Evolutionary conservation across 2,329 filamentous ascomycete species (phyloP), one percentile per base, ranked within the genome.

Genomic region (Monosporascus sp.): DNA sequence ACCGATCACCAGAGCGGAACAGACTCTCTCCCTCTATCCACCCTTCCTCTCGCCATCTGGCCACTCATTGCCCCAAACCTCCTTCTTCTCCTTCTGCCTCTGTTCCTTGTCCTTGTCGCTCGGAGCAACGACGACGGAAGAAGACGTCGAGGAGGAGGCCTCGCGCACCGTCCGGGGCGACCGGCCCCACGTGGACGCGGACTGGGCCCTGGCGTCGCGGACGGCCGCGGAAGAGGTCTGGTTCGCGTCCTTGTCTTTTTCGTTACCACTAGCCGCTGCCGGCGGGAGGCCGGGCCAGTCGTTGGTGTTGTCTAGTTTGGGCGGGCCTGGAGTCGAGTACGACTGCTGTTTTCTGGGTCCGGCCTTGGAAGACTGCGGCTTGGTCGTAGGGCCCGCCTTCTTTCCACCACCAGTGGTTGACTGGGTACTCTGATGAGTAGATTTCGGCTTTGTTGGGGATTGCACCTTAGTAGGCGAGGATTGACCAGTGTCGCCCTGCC

Each of bases 261-360:
- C 14, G 5, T 35, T 15, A 5, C 9, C 9, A 11, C 2, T 17
- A 28, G 9, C 35, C 9, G 46, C 26, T 11, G 37, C 17, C 7
- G 37, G 15, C 48, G 48, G 48, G 18, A 50, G 49, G n/a, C 35
- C 49, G 24, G 49, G 49, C 37, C 37, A 50, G 49, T 50, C 49
- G 14, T 18, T 24, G 9, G 49, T 14, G 22, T 28, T 43, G 49
- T 31, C n/a, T 15, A 28, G 20, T 43, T 44, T 48, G 8, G 40
- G 40, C 40, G 40, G 40, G 38, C 38, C 31, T 5, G 31, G 31
- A 35, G 9, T 35, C 31, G 9, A 35, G 31, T 35, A 35, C 9
- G 31, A 35, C 31, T 35, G 31, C 31, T 35, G 31, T 35, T 35
- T 11, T 14, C 31, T 35, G 31, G 31, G 31, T 11, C 31, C 31